Conservation (phyloP, 371 early-diverging fungal species). For the Mucor racemosus region DNA sequence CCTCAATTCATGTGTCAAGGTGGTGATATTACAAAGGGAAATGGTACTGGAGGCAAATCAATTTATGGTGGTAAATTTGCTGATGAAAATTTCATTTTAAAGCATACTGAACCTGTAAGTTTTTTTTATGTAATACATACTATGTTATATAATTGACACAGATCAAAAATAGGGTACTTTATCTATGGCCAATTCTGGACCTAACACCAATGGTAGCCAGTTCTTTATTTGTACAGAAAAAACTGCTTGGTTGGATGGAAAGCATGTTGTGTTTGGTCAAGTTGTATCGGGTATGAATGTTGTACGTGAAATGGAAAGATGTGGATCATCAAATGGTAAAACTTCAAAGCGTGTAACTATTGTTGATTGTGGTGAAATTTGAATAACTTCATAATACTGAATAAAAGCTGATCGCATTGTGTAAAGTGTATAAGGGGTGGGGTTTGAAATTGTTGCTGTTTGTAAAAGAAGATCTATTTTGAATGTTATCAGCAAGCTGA, state of each 20-base stretch:
- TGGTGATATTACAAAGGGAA: conserved; percentile 90
- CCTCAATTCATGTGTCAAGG: conserved; percentile 98
- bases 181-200: conserved; percentile 96
- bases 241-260: conserved; percentile 93
- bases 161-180: conserved; percentile 58
- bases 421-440: too few relatives aligned
- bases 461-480: too few relatives aligned
- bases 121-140: neutral
- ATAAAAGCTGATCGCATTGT: too few relatives aligned
- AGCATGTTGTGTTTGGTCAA: conserved; percentile 98
- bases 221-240: conserved; percentile 92
- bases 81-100: conserved; percentile 96
- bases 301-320: conserved; percentile 74
- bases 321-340: conserved; percentile 64
- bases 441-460: too few relatives aligned
- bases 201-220: conserved; percentile 94
- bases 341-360: conserved; percentile 62
- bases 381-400: too few relatives aligned
- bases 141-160: neutral
- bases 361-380: conserved; percentile 68
- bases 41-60: conserved; percentile 95
- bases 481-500: too few relatives aligned
- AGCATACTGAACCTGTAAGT: conserved; percentile 86
- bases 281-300: conserved; percentile 81
- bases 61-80: conserved; percentile 93